Evolutionary conservation across 495 filamentous ascomycete genomes (phyloP).

Genomic region (Cladorrhinum samala): DNA sequence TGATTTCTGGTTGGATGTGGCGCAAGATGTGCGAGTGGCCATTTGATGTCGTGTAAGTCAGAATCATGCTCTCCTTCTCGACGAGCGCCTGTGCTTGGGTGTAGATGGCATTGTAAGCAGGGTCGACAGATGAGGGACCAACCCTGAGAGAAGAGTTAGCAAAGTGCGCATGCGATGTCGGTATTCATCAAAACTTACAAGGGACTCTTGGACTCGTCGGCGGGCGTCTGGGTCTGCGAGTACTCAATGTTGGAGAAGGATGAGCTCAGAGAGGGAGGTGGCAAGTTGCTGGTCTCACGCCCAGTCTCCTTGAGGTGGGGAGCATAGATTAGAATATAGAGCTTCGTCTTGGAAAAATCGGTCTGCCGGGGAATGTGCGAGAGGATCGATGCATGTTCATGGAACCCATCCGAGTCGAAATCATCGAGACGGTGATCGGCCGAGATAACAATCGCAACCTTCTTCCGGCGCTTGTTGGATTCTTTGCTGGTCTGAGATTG

Average conservation of each 20-base stretch:
- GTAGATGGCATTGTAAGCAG: slow-evolving; percentile 69
- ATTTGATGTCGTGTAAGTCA: slow-evolving; percentile 74
- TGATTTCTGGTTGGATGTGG: slow-evolving; percentile 71
- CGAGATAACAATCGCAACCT: slow-evolving; percentile 77
- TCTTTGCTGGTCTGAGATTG: slow-evolving; percentile 17
- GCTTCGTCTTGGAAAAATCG: slow-evolving; percentile 58
- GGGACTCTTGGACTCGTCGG: slow-evolving; percentile 53
- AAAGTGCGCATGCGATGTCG: slow-evolving; percentile 4
- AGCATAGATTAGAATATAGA: slow-evolving; percentile 85
- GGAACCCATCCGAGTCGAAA: slow-evolving; percentile 53
- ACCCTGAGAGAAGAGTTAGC: slow-evolving; percentile 17
- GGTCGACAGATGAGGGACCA: slow-evolving; percentile 33
- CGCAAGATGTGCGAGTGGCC: slow-evolving; percentile 79
- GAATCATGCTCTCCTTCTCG: slow-evolving; percentile 74
- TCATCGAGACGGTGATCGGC: slow-evolving; percentile 58
- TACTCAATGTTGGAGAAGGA: slow-evolving; percentile 83
- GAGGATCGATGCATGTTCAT: slow-evolving; percentile 86
- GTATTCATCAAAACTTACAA: slow-evolving; percentile 36
- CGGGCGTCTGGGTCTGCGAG: slow-evolving; percentile 65
- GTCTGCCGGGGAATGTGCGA: slow-evolving; percentile 75
- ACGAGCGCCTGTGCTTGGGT: slow-evolving; percentile 69
- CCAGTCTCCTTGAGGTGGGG: slow-evolving; percentile 65
- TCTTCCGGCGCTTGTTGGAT: slow-evolving; percentile 53
- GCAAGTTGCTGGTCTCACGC: slow-evolving; percentile 43
- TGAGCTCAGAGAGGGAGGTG: slow-evolving; percentile 63